These are phyloP conservation scores for Glycyrrhiza uralensis DNA, from an alignment of 306 rosid species.

Conservation along the genomic window DNA sequence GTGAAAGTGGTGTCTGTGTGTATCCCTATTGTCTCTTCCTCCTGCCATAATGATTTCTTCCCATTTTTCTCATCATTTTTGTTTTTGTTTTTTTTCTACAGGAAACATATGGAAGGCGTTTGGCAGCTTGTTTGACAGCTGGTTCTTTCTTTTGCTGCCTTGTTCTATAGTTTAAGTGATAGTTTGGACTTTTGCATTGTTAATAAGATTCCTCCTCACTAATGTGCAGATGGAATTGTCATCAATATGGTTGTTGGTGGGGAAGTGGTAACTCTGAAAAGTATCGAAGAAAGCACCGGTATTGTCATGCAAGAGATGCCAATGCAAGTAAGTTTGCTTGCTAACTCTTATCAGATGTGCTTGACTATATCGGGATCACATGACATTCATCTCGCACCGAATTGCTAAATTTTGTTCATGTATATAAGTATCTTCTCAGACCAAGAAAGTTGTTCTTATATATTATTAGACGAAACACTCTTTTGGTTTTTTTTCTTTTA, in stretches of 20 bases:
- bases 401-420: not conserved
- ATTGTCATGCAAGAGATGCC: constrained; percentile 92
- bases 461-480: not conserved
- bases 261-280: constrained; percentile 76
- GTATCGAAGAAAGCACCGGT: constrained; percentile 74
- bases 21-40: not conserved
- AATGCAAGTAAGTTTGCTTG: constrained; percentile 61
- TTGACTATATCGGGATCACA: not conserved
- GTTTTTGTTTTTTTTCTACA: constrained; percentile 35
- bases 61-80: constrained; percentile 13
- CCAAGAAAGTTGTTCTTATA: not conserved
- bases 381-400: not conserved
- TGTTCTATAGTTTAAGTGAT: constrained; percentile 16
- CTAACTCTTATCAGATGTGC: not conserved
- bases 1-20: not conserved
- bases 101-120: constrained; percentile 86
- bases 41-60: not conserved
- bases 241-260: constrained; percentile 96
- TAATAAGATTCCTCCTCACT: constrained; percentile 24
- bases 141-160: constrained; percentile 54
- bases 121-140: constrained; percentile 72
- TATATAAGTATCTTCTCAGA: not conserved
- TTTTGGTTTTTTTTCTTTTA: not conserved
- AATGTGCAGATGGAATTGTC: constrained; percentile 75
- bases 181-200: constrained; percentile 20